Base-by-base conservation (phyloP, 306 rosid species). In the Cercis canadensis region DNA sequence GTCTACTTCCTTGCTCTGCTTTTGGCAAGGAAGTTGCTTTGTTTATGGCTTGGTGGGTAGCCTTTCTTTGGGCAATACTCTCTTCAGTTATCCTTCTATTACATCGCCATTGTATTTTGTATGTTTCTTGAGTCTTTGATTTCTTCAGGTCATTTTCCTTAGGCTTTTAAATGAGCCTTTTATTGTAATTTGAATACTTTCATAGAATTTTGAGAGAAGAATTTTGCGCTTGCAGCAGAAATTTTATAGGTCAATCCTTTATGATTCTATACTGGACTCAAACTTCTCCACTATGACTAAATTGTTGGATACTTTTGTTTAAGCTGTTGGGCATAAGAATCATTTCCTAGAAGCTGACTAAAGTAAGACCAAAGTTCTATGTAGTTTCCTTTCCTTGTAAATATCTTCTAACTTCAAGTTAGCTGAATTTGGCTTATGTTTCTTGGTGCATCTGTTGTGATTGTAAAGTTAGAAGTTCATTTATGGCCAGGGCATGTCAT, bases 31-130 rank as follows among this genome's bases (percentile, higher is more conserved):
- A 87, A 70, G 78, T 73, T 58, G 79, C 87, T 45, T 63, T 91
- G 75, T 89, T 90, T 73, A 69, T 89, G 88, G 97, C 96, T 60
- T 94, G 97, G 97, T 94, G 99, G 99, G 83, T 87, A 65, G 68
- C 74, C 47, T 88, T 84, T 76, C 79, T 94, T 44, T 78, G 79
- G 88, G 78, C 90, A 13, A 44, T 87, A 67, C 87, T 82, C 67
- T 79, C 87, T 54, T 94, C 88, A 3, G 85, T 43, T 59, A 83
- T 80, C 74, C 69, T 91, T 76, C 17, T 80, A 71, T 81, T 94
- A 11, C 89, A 79, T 75, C 95, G 97, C 18, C 84, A 77, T 51
- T 84, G 95, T 46, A 31, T 78, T 52, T 78, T 87, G 73, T 89
- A 87, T 64, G 62, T 94, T 76, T 87, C 99, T 75, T 94, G 88